A percentile compares a stretch with the other conserved stretches of the same genome.
Evolutionary conservation across 2,329 filamentous ascomycete genomes (phyloP).

Genomic region (Fusarium begoniae): DNA sequence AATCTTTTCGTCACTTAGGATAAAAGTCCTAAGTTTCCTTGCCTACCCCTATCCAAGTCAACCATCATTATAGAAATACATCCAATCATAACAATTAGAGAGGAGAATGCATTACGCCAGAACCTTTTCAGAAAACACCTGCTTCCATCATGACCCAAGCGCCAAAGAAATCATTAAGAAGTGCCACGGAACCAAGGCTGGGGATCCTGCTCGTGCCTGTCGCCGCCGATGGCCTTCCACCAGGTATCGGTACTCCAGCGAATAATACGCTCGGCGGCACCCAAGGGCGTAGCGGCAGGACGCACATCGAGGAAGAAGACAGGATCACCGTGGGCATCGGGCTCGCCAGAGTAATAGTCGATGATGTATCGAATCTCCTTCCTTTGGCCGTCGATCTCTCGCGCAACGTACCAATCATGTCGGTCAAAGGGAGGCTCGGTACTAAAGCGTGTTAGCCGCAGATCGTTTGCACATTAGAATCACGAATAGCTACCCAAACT

Average conservation of each 20-base stretch:
- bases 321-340: conserved; percentile 85
- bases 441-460: conserved; percentile 52
- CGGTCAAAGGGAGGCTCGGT: conserved; percentile 91
- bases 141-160: conserved; percentile 18
- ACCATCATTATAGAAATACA: conserved; percentile 45
- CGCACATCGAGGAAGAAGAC: conserved; percentile 96
- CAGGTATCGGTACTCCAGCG: conserved; percentile 94
- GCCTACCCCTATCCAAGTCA: conserved; percentile 16
- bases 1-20: background rate
- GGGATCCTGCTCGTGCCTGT: conserved; percentile 61
- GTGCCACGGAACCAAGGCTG: conserved; percentile 46
- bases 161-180: conserved; percentile 24
- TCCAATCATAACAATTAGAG: conserved; percentile 35
- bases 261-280: conserved; percentile 82
- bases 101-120: conserved; percentile 37
- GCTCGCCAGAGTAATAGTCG: conserved; percentile 90
- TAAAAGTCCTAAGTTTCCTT: background rate
- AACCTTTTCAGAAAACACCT: conserved; percentile 13
- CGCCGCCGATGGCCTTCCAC: conserved; percentile 86
- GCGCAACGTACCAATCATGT: conserved; percentile 94
- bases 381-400: conserved; percentile 71
- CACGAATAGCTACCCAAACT: conserved; percentile 71
- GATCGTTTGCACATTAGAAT: background rate
- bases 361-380: conserved; percentile 94
- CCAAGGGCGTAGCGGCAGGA: conserved; percentile 83